Evolutionary conservation across 2,329 filamentous ascomycete species (phyloP), one percentile per base, ranked within the genome.

Genomic region (Cladosporium sp.): DNA sequence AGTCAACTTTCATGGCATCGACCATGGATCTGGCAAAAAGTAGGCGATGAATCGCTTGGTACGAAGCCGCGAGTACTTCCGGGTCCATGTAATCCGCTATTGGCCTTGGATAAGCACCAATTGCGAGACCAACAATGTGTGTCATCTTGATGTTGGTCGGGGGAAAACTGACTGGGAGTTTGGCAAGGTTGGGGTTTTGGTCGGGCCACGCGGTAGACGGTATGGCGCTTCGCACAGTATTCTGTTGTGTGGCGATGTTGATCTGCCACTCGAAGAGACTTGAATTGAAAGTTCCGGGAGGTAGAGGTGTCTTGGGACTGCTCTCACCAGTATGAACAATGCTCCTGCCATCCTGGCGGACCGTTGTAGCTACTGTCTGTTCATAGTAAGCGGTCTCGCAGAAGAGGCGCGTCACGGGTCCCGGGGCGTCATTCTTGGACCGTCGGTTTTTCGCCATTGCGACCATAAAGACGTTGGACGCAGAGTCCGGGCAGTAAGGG

Each of bases 301-400:
- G 61, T 0, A 81, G 54, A 1, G 68, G 53, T 1, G 46, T 3
- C 60, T 74, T 77, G 1, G 71, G 66, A 0, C 70, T 48, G 2
- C 67, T 30, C 3, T 60, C 54, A 14, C 73, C 8, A 3, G 79
- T 70, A 0, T 67, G 51, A 10, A 74, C 10, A 2, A 79, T 70
- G 0, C 66, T 54, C 8, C 67, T 64, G 7, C 65, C 63, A 0
- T 73, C 71, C 5, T 69, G 64, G 5, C 72, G 67, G 1, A 87
- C 75, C 0, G 76, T 81, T 0, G 82, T 80, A 0, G 73, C 70
- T 0, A 84, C 82, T 0, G 74, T 14, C 46, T 85, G 82, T n/a
- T 77, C 74, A 58, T 78, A 81, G 64, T 86, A 88, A 0, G 36
- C 68, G 0, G 82, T 66, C 25, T 79, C 71, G 57, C 83, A 85